Percentiles rank a stretch among this genome's conserved stretches.
These are phyloP conservation scores for Candida glucosophila DNA, from an alignment of 1,139 yeast species.

Conservation along the genomic window DNA sequence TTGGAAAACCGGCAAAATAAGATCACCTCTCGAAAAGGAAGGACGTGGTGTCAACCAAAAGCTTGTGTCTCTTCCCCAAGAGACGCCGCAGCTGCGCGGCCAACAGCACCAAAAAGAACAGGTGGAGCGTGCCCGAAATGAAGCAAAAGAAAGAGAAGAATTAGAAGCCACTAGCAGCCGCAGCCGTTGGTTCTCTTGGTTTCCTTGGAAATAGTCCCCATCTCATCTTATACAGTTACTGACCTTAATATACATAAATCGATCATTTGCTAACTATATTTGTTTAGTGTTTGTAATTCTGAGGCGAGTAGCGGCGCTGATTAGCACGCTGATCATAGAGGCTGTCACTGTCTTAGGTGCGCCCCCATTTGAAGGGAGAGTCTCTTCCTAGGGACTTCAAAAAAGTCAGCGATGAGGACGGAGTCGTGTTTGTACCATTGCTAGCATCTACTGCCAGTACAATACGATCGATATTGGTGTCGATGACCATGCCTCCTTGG, in stretches of 20 bases:
- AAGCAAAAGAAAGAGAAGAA: slow-evolving; percentile 22
- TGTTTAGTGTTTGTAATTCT: not conserved
- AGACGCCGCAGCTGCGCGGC: slow-evolving; percentile 42
- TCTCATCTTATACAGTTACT: too few species aligned
- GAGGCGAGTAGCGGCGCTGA: too few species aligned
- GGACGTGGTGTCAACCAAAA: slow-evolving; percentile 25
- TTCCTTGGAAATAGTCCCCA: slow-evolving; percentile 2
- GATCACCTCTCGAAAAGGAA: slow-evolving; percentile 52
- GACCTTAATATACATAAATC: slow-evolving; percentile 1
- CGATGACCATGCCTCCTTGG: slow-evolving; percentile 99
- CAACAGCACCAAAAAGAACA: slow-evolving; percentile 35
- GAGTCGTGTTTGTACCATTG: slow-evolving; percentile 34
- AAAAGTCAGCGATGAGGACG: slow-evolving; percentile 12
- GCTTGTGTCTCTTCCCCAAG: too few species aligned
- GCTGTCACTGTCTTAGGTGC: slow-evolving; percentile 8
- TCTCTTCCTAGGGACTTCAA: slow-evolving; percentile 39
- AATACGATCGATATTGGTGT: slow-evolving; percentile 74
- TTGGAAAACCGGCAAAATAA: slow-evolving; percentile 69
- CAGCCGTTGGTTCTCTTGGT: slow-evolving; percentile 24
- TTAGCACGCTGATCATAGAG: too few species aligned
- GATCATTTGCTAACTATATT: not conserved
- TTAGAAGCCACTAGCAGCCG: too few species aligned
- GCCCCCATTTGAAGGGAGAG: slow-evolving; percentile 34
- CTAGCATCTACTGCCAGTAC: slow-evolving; percentile 73
- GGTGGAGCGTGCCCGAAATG: slow-evolving; percentile 27